Conservation (phyloP, 2,329 filamentous ascomycete species). For the Chaetothyriales sp. region DNA sequence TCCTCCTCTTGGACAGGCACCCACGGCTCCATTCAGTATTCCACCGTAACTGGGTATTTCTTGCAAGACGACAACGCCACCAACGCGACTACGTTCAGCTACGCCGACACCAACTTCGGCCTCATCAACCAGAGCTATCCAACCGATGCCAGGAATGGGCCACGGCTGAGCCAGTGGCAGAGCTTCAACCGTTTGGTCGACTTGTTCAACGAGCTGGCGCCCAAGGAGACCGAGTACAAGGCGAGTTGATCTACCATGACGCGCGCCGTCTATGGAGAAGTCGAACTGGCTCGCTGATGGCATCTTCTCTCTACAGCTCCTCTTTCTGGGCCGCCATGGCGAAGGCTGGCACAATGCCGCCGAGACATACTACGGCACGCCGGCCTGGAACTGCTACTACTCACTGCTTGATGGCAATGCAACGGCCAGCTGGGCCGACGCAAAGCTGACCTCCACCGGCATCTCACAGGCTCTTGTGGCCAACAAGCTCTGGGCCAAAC, state of each 20-base stretch:
- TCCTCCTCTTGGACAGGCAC: background rate
- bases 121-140: slow-evolving; percentile 35
- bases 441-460: slow-evolving; percentile 41
- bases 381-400: slow-evolving; percentile 50
- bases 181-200: slow-evolving; percentile 37
- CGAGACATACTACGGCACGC: slow-evolving; percentile 43
- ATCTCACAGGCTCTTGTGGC: slow-evolving; percentile 37
- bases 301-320: slow-evolving; percentile 21
- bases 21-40: slow-evolving; percentile 18
- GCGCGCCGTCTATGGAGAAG: background rate
- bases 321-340: slow-evolving; percentile 48
- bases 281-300: background rate
- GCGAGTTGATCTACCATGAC: background rate
- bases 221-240: slow-evolving; percentile 34
- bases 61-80: slow-evolving; percentile 37
- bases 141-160: slow-evolving; percentile 24
- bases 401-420: slow-evolving; percentile 44
- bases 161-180: slow-evolving; percentile 40
- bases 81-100: slow-evolving; percentile 35
- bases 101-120: slow-evolving; percentile 35
- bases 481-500: slow-evolving; percentile 36
- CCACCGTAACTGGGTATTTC: slow-evolving; percentile 36
- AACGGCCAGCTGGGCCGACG: slow-evolving; percentile 43
- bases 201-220: slow-evolving; percentile 30
- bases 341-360: slow-evolving; percentile 50